Percentiles rank a stretch among this genome's conserved stretches.
phyloP scores from a whole-genome alignment of 257 asterid genomes.

The Lycium barbarum region DNA sequence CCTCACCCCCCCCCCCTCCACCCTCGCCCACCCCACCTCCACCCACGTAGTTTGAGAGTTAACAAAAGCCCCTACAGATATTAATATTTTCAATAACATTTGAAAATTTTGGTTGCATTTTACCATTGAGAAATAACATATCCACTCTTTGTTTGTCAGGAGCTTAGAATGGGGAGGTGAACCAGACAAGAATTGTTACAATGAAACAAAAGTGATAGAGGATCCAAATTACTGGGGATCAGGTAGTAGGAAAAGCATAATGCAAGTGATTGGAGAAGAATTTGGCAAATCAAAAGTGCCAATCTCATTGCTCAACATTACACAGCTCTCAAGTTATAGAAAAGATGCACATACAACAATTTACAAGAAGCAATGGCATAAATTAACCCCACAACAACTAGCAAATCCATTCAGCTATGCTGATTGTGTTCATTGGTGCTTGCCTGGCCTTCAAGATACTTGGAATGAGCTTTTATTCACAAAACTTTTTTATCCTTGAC shows the following conservation, averaged over 20 bases:
- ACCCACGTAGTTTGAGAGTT: background rate
- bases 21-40: background rate
- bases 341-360: slow-evolving; percentile 78
- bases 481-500: background rate
- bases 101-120: background rate
- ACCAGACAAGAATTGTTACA: background rate
- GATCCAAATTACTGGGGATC: background rate
- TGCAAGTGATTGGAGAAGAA: slow-evolving; percentile 2
- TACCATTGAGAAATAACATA: background rate
- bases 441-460: slow-evolving; percentile 44
- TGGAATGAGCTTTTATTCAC: background rate
- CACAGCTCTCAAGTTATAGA: slow-evolving; percentile 59
- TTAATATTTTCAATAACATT: background rate
- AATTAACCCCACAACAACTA: slow-evolving; percentile 46
- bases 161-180: background rate
- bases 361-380: slow-evolving; percentile 56
- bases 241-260: background rate
- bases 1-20: background rate
- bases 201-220: background rate
- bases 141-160: background rate
- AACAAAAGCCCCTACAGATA: background rate
- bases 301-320: slow-evolving; percentile 65
- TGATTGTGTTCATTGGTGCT: slow-evolving; percentile 87
- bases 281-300: slow-evolving; percentile 54
- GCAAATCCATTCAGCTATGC: slow-evolving; percentile 62